phyloP scores from a whole-genome alignment of 2,329 filamentous ascomycete species.

The Ceratocystis huliohia region DNA sequence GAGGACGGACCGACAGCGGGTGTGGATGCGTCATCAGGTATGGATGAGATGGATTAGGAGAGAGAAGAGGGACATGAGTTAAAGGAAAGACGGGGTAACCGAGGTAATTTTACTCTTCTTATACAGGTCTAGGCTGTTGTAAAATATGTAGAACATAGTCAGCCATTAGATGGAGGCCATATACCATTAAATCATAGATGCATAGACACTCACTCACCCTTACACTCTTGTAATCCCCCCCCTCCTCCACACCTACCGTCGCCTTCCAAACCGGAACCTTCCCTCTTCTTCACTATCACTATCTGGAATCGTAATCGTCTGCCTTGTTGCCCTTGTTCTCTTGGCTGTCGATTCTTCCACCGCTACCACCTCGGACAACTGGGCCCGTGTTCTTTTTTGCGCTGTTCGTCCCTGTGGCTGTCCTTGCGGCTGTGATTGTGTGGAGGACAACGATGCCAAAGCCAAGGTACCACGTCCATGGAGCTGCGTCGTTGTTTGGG shows the following conservation, averaged over 20 bases:
- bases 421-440: not conserved
- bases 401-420: conserved; percentile 27
- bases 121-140: no score
- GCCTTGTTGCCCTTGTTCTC: conserved; percentile 27
- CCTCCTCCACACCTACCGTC: conserved; percentile 28
- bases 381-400: not conserved
- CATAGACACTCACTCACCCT: not conserved
- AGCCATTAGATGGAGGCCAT: not conserved
- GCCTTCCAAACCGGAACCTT: conserved; percentile 43
- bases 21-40: conserved; percentile 31
- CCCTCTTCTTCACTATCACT: conserved; percentile 45
- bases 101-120: no score
- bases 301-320: conserved; percentile 29
- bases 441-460: not conserved
- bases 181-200: conserved; percentile 5
- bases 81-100: no score
- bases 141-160: not conserved
- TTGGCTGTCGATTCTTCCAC: conserved; percentile 27
- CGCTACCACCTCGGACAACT: conserved; percentile 10
- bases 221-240: not conserved
- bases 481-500: not conserved
- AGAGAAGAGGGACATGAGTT: not conserved
- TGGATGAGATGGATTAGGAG: conserved; percentile 50
- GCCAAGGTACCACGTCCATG: not conserved
- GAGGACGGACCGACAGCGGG: conserved; percentile 39